Conservation (phyloP, 192 early-diverging fungal species). For the Entophlyctis helioformis region DNA sequence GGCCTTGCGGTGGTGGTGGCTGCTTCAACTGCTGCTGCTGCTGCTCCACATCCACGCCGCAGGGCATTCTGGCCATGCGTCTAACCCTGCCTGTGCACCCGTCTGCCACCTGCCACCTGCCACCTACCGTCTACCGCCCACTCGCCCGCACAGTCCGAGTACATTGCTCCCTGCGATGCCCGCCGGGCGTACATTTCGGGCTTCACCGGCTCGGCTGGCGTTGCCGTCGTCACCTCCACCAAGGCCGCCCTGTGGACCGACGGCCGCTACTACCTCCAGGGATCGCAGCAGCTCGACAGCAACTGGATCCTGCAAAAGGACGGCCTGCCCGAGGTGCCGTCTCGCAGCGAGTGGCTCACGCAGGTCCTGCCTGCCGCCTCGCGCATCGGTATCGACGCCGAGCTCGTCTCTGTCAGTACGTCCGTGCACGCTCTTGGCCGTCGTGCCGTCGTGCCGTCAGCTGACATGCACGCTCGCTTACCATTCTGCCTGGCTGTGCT, state of each 20-base stretch:
- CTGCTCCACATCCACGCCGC: too few species aligned
- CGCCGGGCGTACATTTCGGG: conserved; percentile 86
- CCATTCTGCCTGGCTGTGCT: too few species aligned
- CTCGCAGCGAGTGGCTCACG: conserved; percentile 78
- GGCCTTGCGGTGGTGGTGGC: too few species aligned
- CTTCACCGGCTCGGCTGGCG: conserved; percentile 95
- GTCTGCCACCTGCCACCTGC: too few species aligned
- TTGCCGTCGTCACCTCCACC: conserved; percentile 71
- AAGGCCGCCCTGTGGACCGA: conserved; percentile 89
- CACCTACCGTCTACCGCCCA: too few species aligned
- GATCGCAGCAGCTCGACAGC: conserved; percentile 74
- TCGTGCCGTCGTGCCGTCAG: not conserved
- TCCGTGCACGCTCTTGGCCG: not conserved
- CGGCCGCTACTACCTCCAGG: conserved; percentile 96
- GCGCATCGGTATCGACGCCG: conserved; percentile 90
- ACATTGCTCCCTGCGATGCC: conserved; percentile 79
- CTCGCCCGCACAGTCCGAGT: conserved; percentile 94
- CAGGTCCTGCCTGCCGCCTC: conserved; percentile 53
- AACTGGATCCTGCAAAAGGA: conserved; percentile 95
- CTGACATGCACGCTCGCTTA: too few species aligned
- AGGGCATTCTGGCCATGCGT: too few species aligned
- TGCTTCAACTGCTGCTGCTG: too few species aligned
- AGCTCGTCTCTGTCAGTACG: conserved; percentile 63
- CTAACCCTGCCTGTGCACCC: too few species aligned
- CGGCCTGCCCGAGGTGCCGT: conserved; percentile 76